A percentile compares a stretch with the other conserved stretches of the same genome.
Conservation (phyloP, 441 rosid species). For the Kokia cookei region DNA sequence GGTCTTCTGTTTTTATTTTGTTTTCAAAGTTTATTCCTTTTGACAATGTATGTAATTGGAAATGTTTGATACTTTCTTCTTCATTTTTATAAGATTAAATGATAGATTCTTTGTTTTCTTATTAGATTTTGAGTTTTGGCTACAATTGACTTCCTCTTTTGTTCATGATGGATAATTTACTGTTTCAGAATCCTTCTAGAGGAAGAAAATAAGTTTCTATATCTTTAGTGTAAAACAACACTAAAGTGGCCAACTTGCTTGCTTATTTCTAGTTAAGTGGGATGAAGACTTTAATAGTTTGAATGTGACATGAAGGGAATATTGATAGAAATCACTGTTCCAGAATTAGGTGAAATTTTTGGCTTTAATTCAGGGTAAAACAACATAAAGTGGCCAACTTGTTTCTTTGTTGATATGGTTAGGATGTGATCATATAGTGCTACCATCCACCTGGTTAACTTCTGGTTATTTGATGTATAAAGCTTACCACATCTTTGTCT, state of each 20-base stretch:
- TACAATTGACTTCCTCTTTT: not conserved
- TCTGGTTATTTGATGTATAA: conserved; percentile 1
- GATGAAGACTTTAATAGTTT: not conserved
- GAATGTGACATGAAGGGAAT: not conserved
- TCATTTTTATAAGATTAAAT: too few species aligned
- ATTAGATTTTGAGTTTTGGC: not conserved
- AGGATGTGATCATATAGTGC: not conserved
- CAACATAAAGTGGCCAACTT: conserved; percentile 9
- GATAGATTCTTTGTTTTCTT: not conserved
- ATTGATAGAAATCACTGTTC: not conserved
- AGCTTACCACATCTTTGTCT: not conserved
- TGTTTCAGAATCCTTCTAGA: not conserved
- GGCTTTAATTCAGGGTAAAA: conserved; percentile 3
- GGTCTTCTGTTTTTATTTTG: too few species aligned
- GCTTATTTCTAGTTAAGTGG: not conserved
- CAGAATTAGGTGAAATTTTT: not conserved
- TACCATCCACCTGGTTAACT: conserved; percentile 9
- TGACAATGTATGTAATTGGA: too few species aligned
- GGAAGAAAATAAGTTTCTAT: not conserved
- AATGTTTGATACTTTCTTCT: too few species aligned
- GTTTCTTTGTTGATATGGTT: conserved; percentile 17
- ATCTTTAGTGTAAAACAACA: conserved; percentile 7
- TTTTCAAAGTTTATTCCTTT: too few species aligned
- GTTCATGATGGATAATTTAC: not conserved
- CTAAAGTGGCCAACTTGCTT: conserved; percentile 9